Conservation (phyloP, 768 basidiomycete genomes). For the Mycena leptocephala region DNA sequence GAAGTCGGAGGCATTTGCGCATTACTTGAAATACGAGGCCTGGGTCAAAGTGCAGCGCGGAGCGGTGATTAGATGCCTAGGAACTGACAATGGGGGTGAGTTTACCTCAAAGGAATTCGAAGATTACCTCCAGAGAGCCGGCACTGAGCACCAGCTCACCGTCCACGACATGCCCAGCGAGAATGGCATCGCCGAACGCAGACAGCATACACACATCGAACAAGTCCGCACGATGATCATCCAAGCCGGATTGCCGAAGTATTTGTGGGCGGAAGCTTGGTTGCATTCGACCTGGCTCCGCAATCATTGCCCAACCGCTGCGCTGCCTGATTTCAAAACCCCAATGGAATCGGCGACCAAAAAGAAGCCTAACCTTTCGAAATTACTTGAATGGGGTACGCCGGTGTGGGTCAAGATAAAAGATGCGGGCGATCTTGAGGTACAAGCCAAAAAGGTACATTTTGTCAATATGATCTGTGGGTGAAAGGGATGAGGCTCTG, state of each 20-base stretch:
- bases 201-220: constrained; percentile 25
- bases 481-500: constrained; percentile 44
- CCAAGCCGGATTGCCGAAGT: constrained; percentile 19
- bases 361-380: neutral
- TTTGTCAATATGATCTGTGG: constrained; percentile 43
- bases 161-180: neutral
- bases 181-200: constrained; percentile 36
- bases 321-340: neutral
- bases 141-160: constrained; percentile 28
- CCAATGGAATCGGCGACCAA: neutral
- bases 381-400: no score
- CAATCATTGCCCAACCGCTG: constrained; percentile 4
- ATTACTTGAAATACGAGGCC: constrained; percentile 42
- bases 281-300: constrained; percentile 23
- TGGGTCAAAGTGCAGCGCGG: constrained; percentile 42
- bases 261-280: constrained; percentile 41
- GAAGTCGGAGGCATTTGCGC: constrained; percentile 34
- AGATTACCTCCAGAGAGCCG: constrained; percentile 13
- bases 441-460: constrained; percentile 23
- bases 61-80: neutral
- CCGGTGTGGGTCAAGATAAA: constrained; percentile 25
- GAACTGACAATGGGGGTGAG: constrained; percentile 39
- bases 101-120: constrained; percentile 38
- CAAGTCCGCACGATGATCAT: constrained; percentile 38
- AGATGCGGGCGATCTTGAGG: constrained; percentile 39